Evolutionary conservation across 257 asterid species (phyloP).

Genomic region (Petunia secreta): DNA sequence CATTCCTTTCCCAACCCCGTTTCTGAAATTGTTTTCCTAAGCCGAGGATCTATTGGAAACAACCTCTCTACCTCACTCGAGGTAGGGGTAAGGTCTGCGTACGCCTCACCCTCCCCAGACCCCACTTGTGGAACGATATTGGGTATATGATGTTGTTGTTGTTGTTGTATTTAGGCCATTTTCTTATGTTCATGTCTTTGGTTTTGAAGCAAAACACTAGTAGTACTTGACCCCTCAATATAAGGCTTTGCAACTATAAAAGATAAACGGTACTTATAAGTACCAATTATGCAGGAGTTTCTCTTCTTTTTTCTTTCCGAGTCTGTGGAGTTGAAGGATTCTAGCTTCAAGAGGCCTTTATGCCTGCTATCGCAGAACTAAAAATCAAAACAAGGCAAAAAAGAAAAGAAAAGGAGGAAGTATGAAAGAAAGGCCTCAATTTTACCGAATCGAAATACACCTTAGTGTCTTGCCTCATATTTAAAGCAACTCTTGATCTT

Average conservation of each 20-base stretch:
- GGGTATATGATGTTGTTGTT: no score
- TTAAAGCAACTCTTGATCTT: background rate
- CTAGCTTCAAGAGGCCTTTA: background rate
- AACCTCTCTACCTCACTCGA: no score
- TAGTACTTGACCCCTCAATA: background rate
- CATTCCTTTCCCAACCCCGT: no score
- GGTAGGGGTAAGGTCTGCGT: no score
- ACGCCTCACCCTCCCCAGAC: no score
- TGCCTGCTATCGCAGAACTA: background rate
- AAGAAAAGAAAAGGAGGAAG: background rate
- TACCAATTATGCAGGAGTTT: background rate
- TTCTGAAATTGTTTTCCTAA: no score
- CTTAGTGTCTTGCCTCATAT: background rate
- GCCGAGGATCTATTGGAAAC: no score
- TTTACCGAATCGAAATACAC: background rate
- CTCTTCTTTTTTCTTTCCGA: background rate
- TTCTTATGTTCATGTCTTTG: background rate
- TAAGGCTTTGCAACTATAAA: background rate
- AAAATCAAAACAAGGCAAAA: background rate
- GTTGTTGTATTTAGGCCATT: background rate
- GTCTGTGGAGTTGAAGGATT: background rate
- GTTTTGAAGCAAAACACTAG: slow-evolving; percentile 5
- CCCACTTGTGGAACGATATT: no score
- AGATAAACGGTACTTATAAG: background rate
- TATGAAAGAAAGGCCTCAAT: slow-evolving; percentile 8